Conservation (phyloP, 306 rosid genomes). For the Vachellia collinsii region DNA sequence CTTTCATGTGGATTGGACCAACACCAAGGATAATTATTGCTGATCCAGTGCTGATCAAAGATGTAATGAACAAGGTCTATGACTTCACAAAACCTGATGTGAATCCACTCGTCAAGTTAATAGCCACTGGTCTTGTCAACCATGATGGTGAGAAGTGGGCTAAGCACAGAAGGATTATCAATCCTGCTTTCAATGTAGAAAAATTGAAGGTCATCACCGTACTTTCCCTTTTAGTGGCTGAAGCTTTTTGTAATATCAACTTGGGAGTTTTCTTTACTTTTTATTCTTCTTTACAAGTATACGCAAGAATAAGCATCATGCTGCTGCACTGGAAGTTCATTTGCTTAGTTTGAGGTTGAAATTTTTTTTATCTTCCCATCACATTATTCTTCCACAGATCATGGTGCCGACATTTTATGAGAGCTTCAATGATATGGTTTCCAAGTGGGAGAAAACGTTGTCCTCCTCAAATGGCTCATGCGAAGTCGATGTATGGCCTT, state of each 20-base stretch:
- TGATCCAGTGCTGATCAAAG: slow-evolving; percentile 57
- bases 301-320: too few relatives aligned
- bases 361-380: not conserved
- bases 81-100: slow-evolving; percentile 35
- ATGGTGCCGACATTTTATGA: slow-evolving; percentile 42
- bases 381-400: slow-evolving; percentile 21
- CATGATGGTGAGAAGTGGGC: slow-evolving; percentile 62
- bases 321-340: not conserved
- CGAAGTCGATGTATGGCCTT: slow-evolving; percentile 44
- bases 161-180: slow-evolving; percentile 55
- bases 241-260: not conserved
- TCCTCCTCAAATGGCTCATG: slow-evolving; percentile 21
- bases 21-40: slow-evolving; percentile 49
- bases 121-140: slow-evolving; percentile 37
- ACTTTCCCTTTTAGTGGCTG: not conserved
- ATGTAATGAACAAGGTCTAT: slow-evolving; percentile 37
- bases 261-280: not conserved
- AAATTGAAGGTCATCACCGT: slow-evolving; percentile 58
- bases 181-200: slow-evolving; percentile 55
- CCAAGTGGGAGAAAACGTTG: slow-evolving; percentile 50
- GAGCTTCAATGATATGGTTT: slow-evolving; percentile 46
- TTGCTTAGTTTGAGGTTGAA: not conserved
- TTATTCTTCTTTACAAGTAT: not conserved
- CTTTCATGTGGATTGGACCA: slow-evolving; percentile 55
- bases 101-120: slow-evolving; percentile 38